A percentile compares a stretch with the other conserved stretches of the same genome.
These are phyloP conservation scores for Avena sativa DNA, from an alignment of 176 grass and related monocot genomes.

Conservation along the genomic window DNA sequence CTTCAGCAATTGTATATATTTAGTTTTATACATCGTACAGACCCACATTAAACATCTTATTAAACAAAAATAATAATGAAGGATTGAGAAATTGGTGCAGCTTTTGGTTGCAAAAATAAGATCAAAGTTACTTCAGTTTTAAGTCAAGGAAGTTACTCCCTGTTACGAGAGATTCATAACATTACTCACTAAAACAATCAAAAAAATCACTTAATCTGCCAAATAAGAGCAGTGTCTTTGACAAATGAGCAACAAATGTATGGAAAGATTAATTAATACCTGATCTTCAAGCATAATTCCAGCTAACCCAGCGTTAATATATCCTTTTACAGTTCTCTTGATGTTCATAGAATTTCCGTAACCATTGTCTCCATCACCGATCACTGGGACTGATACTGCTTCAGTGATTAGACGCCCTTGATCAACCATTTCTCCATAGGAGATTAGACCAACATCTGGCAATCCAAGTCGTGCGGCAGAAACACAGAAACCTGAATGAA, in stretches of 20 bases:
- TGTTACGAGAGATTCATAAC: background rate
- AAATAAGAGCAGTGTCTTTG: background rate
- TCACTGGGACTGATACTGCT: slow-evolving; percentile 83
- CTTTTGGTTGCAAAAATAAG: background rate
- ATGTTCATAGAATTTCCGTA: slow-evolving; percentile 99
- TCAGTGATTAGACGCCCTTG: slow-evolving; percentile 84
- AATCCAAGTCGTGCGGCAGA: slow-evolving; percentile 81
- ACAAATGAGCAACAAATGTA: background rate
- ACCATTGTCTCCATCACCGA: slow-evolving; percentile 96
- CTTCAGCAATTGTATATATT: background rate
- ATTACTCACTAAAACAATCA: background rate
- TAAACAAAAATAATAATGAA: slow-evolving; percentile 17
- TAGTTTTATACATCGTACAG: background rate
- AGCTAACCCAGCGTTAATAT: slow-evolving; percentile 92
- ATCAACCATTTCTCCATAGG: slow-evolving; percentile 91
- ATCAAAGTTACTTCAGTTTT: background rate
- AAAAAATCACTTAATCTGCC: background rate
- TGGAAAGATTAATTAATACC: slow-evolving; percentile 45
- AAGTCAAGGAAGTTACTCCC: background rate
- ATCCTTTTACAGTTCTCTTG: slow-evolving; percentile 95
- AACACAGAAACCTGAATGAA: slow-evolving; percentile 79
- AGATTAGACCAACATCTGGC: slow-evolving; percentile 92
- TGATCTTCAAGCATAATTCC: slow-evolving; percentile 99
- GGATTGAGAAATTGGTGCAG: background rate
- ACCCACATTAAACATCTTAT: background rate